phyloP scores from a whole-genome alignment of 1,284 basidiomycete species.

The Hortiboletus rubellus region DNA sequence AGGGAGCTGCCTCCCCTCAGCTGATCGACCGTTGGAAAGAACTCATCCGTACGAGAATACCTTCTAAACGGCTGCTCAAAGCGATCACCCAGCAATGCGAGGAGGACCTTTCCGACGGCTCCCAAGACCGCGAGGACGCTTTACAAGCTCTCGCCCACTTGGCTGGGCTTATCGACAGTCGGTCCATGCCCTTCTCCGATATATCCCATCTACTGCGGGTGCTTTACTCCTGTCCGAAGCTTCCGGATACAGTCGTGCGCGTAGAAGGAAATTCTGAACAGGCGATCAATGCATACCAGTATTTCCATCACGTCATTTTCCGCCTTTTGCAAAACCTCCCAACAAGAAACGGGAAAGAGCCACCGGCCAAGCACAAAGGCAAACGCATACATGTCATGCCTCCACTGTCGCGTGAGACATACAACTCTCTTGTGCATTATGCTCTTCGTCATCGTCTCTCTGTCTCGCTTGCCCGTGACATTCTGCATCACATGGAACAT shows the following conservation, averaged over 20 bases:
- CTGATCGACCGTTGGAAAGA: conserved; percentile 26
- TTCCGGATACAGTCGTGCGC: conserved; percentile 47
- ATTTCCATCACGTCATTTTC: conserved; percentile 58
- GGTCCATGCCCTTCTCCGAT: conserved; percentile 45
- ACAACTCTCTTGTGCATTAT: conserved; percentile 67
- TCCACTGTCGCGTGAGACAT: conserved; percentile 45
- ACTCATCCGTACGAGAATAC: conserved; percentile 12
- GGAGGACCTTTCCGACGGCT: conserved; percentile 18
- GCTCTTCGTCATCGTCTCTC: conserved; percentile 60
- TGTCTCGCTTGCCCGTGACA: conserved; percentile 42
- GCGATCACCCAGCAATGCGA: conserved; percentile 25
- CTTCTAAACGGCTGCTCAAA: conserved; percentile 32
- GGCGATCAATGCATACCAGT: conserved; percentile 49
- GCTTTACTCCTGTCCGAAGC: conserved; percentile 52
- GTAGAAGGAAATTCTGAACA: conserved; percentile 27
- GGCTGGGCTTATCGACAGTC: conserved; percentile 50
- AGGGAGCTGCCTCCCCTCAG: conserved; percentile 11
- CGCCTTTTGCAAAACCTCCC: conserved; percentile 38
- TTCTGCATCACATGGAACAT: conserved; percentile 57
- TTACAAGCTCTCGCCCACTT: conserved; percentile 64
- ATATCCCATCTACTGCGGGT: conserved; percentile 48
- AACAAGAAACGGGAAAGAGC: conserved; percentile 25
- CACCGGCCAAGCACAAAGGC: conserved; percentile 2
- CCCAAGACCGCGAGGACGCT: conserved; percentile 25
- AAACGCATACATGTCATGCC: conserved; percentile 27